phyloP scores from a whole-genome alignment of 352 stramenopile species.

The Phytophthora fragariaefolia region DNA sequence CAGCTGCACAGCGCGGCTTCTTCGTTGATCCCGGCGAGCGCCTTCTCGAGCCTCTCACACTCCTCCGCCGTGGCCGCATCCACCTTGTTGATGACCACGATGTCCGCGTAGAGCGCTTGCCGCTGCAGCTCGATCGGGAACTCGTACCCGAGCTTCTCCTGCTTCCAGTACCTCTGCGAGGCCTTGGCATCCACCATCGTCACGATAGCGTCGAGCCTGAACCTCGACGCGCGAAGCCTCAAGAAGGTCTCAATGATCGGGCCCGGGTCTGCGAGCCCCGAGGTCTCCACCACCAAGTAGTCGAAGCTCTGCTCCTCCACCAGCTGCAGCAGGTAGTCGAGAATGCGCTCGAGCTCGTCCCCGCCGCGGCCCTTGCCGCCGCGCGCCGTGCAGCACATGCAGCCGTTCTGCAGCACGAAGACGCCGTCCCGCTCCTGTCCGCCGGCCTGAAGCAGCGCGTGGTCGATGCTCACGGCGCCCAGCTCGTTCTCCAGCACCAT shows the following conservation, averaged over 20 bases:
- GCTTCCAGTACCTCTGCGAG: slow-evolving; percentile 51
- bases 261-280: slow-evolving; percentile 95
- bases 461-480: slow-evolving; percentile 74
- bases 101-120: slow-evolving; percentile 73
- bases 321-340: slow-evolving; percentile 84
- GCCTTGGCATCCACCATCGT: slow-evolving; percentile 94
- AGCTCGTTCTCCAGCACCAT: slow-evolving; percentile 95
- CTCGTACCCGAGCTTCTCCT: slow-evolving; percentile 28
- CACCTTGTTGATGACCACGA: slow-evolving; percentile 78
- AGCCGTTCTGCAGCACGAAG: slow-evolving; percentile 98
- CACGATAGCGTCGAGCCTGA: slow-evolving; percentile 96
- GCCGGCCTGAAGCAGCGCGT: slow-evolving; percentile 52
- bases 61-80: slow-evolving; percentile 54
- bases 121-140: slow-evolving; percentile 71
- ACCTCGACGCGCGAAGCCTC: slow-evolving; percentile 87
- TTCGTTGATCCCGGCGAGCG: slow-evolving; percentile 55
- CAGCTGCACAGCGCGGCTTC: slow-evolving; percentile 52
- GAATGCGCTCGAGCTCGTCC: slow-evolving; percentile 90
- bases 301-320: slow-evolving; percentile 91
- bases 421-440: slow-evolving; percentile 81
- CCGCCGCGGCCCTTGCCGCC: slow-evolving; percentile 89
- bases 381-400: slow-evolving; percentile 96
- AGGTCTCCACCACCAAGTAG: slow-evolving; percentile 97
- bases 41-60: slow-evolving; percentile 39
- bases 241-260: slow-evolving; percentile 98